phyloP scores from a whole-genome alignment of 2,329 filamentous ascomycete genomes.

The Ascochyta pisi region DNA sequence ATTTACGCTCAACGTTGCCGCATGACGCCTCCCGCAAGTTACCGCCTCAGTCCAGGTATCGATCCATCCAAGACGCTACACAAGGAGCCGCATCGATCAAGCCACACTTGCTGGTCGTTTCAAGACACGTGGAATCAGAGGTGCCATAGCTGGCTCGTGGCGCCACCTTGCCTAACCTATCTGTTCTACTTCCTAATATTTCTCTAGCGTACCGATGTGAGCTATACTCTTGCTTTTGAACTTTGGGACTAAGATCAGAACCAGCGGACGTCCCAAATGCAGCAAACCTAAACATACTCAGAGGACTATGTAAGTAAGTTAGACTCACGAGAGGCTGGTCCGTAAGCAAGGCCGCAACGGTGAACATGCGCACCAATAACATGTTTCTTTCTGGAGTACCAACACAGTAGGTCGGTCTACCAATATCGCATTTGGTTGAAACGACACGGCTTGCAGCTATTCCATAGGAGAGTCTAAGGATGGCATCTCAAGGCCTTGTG shows the following conservation, averaged over 20 bases:
- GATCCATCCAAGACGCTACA: background rate
- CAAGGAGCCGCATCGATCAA: background rate
- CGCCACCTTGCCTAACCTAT: background rate
- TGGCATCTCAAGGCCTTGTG: too few species aligned
- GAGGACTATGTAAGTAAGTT: too few species aligned
- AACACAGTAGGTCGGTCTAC: too few species aligned
- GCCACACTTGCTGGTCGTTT: background rate
- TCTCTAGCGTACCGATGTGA: background rate
- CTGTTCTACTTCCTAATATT: background rate
- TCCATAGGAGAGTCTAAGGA: background rate
- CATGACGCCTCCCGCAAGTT: conserved; percentile 1
- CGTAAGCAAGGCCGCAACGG: too few species aligned
- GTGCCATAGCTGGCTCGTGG: background rate
- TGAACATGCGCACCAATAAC: too few species aligned
- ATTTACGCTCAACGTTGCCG: background rate
- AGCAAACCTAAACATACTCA: too few species aligned
- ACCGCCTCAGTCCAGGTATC: background rate
- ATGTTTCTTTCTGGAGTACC: too few species aligned
- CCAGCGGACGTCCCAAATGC: too few species aligned
- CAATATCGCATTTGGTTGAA: background rate
- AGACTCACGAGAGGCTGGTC: too few species aligned
- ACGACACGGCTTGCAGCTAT: background rate
- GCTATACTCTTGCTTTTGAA: background rate
- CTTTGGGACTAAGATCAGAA: too few species aligned
- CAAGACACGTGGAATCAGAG: background rate